Evolutionary conservation across 2,329 filamentous ascomycete species (phyloP), one percentile per base, ranked within the genome.

Genomic region (Trichoderma arundinaceum): DNA sequence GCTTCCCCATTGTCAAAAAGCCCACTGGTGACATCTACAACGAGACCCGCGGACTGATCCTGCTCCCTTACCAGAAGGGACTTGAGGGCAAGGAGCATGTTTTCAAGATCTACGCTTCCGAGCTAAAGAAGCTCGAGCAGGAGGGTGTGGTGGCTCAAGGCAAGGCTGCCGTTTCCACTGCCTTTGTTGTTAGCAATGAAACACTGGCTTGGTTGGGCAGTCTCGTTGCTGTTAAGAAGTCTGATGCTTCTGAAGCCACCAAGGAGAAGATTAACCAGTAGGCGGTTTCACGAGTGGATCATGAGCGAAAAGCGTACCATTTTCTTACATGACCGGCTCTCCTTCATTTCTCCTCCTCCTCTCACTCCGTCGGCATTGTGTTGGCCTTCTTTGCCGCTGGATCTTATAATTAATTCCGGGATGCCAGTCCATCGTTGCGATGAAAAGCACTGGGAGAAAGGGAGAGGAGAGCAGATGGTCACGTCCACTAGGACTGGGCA

Each of bases 1-100:
- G 82, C 69, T 90, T 93, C 76, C 91, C 91, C 60, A 83, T 86
- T 67, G 84, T 94, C 76, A 92, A 90, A 82, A 90, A 92, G 79
- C 88, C 91, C 58, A 91, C 90, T 32, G 82, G 84, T 69, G 89
- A 92, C 76, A 82, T 94, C 60, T 87, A 87, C 77, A 82, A 82
- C 66, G 86, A 88, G 15, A 85, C 90, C 72, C 85, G 87, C 75
- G 82, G 82, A 72, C 78, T 88, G 46, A 83, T 89, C 65, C 82
- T 86, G 68, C 81, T 87, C 68, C 91, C 91, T 7, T 78, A 88
- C 71, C 85, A 85, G 73, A 84, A 90, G 72, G 86, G 84, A 22
- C 72, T 81, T 17, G 85, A 88, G 77, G 84, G 86, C 70, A 87
- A 84, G 76, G 86, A 89, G 64, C 87, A 89, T 70, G 81, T 90